Conservation (phyloP, 2,329 filamentous ascomycete species). For the Metarhizium humberi region DNA sequence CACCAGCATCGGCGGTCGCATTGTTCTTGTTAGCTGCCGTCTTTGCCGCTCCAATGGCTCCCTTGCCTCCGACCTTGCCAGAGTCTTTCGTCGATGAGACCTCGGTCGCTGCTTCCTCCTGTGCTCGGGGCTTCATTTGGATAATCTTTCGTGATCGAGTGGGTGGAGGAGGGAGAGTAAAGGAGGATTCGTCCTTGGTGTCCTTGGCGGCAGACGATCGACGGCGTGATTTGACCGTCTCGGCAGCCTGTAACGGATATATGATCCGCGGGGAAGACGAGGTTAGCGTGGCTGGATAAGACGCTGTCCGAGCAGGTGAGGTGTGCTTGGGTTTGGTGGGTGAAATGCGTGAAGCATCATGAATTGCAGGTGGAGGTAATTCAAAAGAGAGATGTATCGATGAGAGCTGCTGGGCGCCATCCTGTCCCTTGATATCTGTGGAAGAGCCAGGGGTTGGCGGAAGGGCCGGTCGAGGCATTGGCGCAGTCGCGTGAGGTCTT, state of each 20-base stretch:
- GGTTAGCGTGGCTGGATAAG: conserved; percentile 7
- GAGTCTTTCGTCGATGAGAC: conserved; percentile 15
- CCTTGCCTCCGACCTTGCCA: conserved; percentile 13
- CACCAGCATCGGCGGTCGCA: conserved; percentile 5
- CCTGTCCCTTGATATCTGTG: conserved; percentile 67
- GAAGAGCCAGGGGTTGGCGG: conserved; percentile 74
- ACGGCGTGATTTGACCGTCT: conserved; percentile 44
- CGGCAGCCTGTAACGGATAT: conserved; percentile 39
- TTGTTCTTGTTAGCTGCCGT: conserved; percentile 9
- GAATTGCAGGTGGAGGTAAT: conserved; percentile 67
- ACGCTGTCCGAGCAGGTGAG: conserved; percentile 12
- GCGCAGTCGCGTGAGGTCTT: conserved; percentile 8
- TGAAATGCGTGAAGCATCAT: conserved; percentile 34
- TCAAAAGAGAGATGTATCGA: conserved; percentile 61
- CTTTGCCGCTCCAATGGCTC: conserved; percentile 8
- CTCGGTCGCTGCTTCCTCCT: conserved; percentile 25
- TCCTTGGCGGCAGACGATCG: conserved; percentile 37
- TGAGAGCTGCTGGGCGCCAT: conserved; percentile 50
- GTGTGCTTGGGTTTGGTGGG: conserved; percentile 22
- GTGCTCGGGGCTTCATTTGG: conserved; percentile 74
- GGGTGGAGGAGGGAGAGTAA: conserved; percentile 82
- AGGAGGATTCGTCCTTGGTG: conserved; percentile 46
- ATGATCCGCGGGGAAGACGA: conserved; percentile 15
- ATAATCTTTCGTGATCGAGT: conserved; percentile 93
- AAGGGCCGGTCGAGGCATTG: conserved; percentile 23